These are phyloP conservation scores for Suillus placidus DNA, from an alignment of 768 basidiomycete species.

Conservation along the genomic window DNA sequence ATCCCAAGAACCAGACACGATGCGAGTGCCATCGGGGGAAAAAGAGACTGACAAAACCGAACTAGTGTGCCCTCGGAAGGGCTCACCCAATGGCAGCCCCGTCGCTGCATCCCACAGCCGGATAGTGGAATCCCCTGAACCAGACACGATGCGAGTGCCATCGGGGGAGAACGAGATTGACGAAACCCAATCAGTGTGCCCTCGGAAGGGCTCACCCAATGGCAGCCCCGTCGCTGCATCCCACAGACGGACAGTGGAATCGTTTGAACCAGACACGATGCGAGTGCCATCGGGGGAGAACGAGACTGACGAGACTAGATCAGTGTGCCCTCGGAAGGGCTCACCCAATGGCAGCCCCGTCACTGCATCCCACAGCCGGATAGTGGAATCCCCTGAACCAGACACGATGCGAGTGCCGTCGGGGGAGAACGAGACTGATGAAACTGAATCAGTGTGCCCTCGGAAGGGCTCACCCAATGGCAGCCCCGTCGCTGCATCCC, in stretches of 20 bases:
- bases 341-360: neutral
- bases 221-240: conserved; percentile 15
- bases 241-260: conserved; percentile 24
- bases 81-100: too few relatives aligned
- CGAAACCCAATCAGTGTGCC: neutral
- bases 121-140: conserved; percentile 19
- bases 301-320: neutral
- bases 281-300: conserved; percentile 15
- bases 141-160: conserved; percentile 21
- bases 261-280: conserved; percentile 22
- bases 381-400: too few relatives aligned
- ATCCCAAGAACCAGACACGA: conserved; percentile 19
- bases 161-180: conserved; percentile 10
- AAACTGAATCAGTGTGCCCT: too few relatives aligned
- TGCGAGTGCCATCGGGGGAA: conserved; percentile 15
- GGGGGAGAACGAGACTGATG: too few relatives aligned
- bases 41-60: conserved; percentile 16
- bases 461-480: too few relatives aligned
- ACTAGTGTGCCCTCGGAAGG: too few relatives aligned
- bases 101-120: conserved; percentile 9
- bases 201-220: conserved; percentile 6
- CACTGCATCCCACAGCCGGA: neutral
- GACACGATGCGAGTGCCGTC: too few relatives aligned
- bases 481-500: too few relatives aligned
- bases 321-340: neutral